phyloP scores from a whole-genome alignment of 352 stramenopile genomes.

The Globisporangium okanoganense region DNA sequence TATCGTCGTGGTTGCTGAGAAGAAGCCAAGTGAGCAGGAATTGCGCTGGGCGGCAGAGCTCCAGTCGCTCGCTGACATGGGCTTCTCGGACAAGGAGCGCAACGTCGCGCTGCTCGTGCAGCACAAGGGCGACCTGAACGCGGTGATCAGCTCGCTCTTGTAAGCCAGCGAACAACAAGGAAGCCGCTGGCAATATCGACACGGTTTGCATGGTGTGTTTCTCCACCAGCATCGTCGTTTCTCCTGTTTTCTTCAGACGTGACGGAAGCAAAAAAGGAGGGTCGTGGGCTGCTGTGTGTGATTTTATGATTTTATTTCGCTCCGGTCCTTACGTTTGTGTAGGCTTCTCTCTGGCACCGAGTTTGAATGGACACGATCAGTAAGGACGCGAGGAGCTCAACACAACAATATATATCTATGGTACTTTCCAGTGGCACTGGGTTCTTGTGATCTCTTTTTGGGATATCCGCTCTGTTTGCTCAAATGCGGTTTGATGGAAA shows the following conservation, averaged over 20 bases:
- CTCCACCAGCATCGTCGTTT: background rate
- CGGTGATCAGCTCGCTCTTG: constrained; percentile 54
- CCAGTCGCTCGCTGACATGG: constrained; percentile 58
- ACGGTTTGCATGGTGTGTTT: background rate
- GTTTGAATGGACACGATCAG: background rate
- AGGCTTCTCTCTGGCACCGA: background rate
- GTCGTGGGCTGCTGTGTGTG: background rate
- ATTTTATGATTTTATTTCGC: constrained; percentile 10
- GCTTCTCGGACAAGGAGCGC: constrained; percentile 53
- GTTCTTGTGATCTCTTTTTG: background rate
- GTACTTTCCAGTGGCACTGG: background rate
- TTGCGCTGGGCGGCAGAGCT: constrained; percentile 45
- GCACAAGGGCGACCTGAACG: constrained; percentile 60
- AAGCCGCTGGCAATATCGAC: background rate
- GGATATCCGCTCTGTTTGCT: background rate
- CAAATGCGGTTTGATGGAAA: background rate
- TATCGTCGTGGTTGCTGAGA: constrained; percentile 14
- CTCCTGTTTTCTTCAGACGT: background rate
- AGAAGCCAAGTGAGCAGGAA: constrained; percentile 34
- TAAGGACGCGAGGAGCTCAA: background rate
- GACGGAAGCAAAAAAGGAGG: background rate
- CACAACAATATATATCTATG: constrained; percentile 12
- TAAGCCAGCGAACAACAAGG: constrained; percentile 13
- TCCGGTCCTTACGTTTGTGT: background rate
- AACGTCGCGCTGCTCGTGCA: constrained; percentile 55